phyloP scores from a whole-genome alignment of 1,284 basidiomycete species.

The Malassezia equina region DNA sequence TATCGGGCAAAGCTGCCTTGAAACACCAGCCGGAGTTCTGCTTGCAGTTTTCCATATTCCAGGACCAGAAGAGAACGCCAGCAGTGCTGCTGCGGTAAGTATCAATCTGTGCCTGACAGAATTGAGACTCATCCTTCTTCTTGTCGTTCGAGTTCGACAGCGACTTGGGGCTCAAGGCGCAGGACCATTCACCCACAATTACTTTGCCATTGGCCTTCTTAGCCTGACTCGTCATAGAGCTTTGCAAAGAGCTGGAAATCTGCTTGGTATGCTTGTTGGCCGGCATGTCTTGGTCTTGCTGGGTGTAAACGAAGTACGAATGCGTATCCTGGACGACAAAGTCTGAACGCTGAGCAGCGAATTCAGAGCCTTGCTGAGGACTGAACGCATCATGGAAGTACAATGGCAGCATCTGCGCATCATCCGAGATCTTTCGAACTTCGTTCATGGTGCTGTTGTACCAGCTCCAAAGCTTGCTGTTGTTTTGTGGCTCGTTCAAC shows the following conservation, averaged over 20 bases:
- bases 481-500: constrained; percentile 60
- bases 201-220: constrained; percentile 53
- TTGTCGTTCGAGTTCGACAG: constrained; percentile 53
- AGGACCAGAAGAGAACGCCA: constrained; percentile 68
- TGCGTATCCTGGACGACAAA: constrained; percentile 70
- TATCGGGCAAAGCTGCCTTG: constrained; percentile 25
- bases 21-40: constrained; percentile 47
- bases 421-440: constrained; percentile 54
- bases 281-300: constrained; percentile 25
- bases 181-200: constrained; percentile 54
- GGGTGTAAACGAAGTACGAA: constrained; percentile 56
- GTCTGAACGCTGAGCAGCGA: constrained; percentile 55
- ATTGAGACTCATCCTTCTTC: constrained; percentile 53
- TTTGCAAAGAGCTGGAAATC: constrained; percentile 22
- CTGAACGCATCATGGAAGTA: constrained; percentile 69
- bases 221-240: constrained; percentile 21
- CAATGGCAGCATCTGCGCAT: constrained; percentile 56
- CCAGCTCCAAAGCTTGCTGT: constrained; percentile 38
- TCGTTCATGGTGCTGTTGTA: constrained; percentile 52
- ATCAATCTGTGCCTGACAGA: constrained; percentile 59
- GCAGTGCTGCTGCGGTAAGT: constrained; percentile 57
- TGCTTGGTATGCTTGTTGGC: constrained; percentile 37
- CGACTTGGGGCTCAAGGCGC: constrained; percentile 57
- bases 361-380: constrained; percentile 56
- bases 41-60: constrained; percentile 48